Conservation (phyloP, 2,329 filamentous ascomycete genomes). For the Ustulina deusta region DNA sequence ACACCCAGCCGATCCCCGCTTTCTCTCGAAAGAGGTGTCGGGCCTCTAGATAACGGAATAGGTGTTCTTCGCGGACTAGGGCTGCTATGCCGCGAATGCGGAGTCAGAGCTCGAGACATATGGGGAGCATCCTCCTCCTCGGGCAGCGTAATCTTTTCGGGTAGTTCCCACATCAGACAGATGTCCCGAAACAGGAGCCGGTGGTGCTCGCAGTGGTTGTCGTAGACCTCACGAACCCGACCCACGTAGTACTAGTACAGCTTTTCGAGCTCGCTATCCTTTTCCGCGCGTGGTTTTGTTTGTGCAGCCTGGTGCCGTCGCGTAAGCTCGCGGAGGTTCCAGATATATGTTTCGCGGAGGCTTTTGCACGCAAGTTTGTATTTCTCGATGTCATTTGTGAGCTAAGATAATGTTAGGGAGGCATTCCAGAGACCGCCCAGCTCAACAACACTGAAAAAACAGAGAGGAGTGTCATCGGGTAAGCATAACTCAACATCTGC, state of each 20-base stretch:
- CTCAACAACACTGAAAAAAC: not conserved
- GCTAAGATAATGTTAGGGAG: slow-evolving; percentile 35
- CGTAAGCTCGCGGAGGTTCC: slow-evolving; percentile 45
- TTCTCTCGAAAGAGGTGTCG: slow-evolving; percentile 8
- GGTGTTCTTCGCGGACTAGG: slow-evolving; percentile 3
- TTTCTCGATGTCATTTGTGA: slow-evolving; percentile 42
- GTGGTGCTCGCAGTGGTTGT: slow-evolving; percentile 38
- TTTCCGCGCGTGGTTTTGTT: slow-evolving; percentile 37
- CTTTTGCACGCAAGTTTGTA: slow-evolving; percentile 39
- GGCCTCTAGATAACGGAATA: not conserved
- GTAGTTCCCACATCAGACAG: slow-evolving; percentile 31
- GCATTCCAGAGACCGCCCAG: no score
- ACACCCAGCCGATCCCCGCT: not conserved
- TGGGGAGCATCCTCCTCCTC: slow-evolving; percentile 22
- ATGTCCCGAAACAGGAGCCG: slow-evolving; percentile 31
- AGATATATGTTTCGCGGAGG: slow-evolving; percentile 44
- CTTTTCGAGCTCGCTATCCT: slow-evolving; percentile 38
- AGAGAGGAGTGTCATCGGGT: not conserved
- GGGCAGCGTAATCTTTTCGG: slow-evolving; percentile 27
- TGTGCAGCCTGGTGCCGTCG: slow-evolving; percentile 34
- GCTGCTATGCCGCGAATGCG: slow-evolving; percentile 27
- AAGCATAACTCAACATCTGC: not conserved
- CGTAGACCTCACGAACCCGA: slow-evolving; percentile 34
- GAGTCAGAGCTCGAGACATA: not conserved
- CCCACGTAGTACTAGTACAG: slow-evolving; percentile 42